Conservation (phyloP, 768 basidiomycete species). For the Cubamyces sp. region DNA sequence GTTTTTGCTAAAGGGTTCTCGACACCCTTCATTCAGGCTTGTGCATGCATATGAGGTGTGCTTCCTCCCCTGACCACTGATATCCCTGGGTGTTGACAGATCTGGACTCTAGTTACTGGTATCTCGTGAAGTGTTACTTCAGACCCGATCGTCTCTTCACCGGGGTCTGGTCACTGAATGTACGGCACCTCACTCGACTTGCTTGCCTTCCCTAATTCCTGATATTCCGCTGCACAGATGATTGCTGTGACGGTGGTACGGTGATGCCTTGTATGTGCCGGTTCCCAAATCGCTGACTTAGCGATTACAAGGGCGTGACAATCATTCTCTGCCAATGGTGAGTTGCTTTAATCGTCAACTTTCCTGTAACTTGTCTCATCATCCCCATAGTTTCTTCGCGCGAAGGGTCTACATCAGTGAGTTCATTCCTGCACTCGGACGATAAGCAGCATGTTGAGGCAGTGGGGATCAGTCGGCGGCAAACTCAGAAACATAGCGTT, state of each 20-base stretch:
- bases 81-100: background rate
- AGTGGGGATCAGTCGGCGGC: background rate
- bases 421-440: background rate
- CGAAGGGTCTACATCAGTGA: background rate
- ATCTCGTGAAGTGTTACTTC: slow-evolving; percentile 1
- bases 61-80: no score
- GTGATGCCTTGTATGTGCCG: no score
- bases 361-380: background rate
- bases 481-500: background rate
- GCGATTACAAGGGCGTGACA: background rate
- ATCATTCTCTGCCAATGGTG: slow-evolving; percentile 4
- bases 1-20: background rate
- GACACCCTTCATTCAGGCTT: background rate
- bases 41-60: slow-evolving; percentile 4
- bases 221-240: background rate
- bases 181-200: background rate
- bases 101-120: background rate
- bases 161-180: background rate
- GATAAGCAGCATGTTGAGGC: background rate
- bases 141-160: background rate
- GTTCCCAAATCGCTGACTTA: background rate
- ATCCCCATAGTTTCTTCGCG: slow-evolving; percentile 1
- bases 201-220: background rate
- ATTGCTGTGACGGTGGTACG: background rate
- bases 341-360: background rate